These are phyloP conservation scores for Eucalyptus marginata DNA, from an alignment of 345 rosid species.

Conservation along the genomic window DNA sequence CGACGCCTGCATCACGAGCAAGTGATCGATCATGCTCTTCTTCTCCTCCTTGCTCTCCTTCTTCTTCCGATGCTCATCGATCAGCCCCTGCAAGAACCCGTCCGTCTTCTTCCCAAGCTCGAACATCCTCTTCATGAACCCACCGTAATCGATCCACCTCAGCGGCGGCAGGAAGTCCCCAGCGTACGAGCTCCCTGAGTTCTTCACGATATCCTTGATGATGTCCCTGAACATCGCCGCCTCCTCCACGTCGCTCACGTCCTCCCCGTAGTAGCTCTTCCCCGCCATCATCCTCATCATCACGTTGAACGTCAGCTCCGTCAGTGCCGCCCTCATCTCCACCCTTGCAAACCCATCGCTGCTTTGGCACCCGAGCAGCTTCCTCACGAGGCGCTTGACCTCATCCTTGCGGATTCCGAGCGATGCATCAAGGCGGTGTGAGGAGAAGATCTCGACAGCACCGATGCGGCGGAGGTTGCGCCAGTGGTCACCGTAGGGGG, in stretches of 20 bases:
- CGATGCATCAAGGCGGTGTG: slow-evolving; percentile 11
- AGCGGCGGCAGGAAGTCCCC: slow-evolving; percentile 38
- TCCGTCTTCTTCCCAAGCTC: slow-evolving; percentile 11
- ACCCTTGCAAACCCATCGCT: slow-evolving; percentile 10
- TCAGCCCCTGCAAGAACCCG: slow-evolving; percentile 19
- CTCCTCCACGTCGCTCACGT: slow-evolving; percentile 9
- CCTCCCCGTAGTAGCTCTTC: slow-evolving; percentile 31
- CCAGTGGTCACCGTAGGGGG: slow-evolving; percentile 46
- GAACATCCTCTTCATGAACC: slow-evolving; percentile 3
- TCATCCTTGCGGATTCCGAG: slow-evolving; percentile 19
- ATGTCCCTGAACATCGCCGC: slow-evolving; percentile 21
- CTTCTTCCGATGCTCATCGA: slow-evolving; percentile 29
- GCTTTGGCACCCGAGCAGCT: not conserved
- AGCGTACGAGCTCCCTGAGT: slow-evolving; percentile 12
- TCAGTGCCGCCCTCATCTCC: slow-evolving; percentile 17
- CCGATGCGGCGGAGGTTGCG: slow-evolving; percentile 45
- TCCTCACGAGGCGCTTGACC: slow-evolving; percentile 11
- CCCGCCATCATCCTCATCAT: slow-evolving; percentile 33
- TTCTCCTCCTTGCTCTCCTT: not conserved
- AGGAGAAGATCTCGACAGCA: slow-evolving; percentile 27
- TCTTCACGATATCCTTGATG: slow-evolving; percentile 7
- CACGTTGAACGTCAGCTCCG: slow-evolving; percentile 17
- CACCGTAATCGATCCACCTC: slow-evolving; percentile 12
- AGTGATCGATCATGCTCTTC: slow-evolving; percentile 27
- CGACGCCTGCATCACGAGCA: slow-evolving; percentile 25